Evolutionary conservation across 306 rosid genomes (phyloP).

Genomic region (Glycine latifolia): DNA sequence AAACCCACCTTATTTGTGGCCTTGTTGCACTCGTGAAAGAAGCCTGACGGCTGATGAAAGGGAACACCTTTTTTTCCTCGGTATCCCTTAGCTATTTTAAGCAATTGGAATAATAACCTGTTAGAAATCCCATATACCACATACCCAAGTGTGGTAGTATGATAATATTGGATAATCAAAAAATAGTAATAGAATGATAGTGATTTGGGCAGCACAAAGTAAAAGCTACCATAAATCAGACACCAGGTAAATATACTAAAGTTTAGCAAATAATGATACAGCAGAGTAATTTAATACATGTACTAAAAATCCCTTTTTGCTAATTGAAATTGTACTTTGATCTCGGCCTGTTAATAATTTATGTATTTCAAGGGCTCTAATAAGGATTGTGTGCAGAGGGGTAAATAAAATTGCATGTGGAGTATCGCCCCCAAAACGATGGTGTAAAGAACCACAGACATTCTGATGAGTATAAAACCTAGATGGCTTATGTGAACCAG

Average conservation of each 20-base stretch:
- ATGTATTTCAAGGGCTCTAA: slow-evolving; percentile 30
- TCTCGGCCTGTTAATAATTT: slow-evolving; percentile 25
- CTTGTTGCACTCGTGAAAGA: no score
- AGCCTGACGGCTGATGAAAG: no score
- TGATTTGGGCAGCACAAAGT: slow-evolving; percentile 27
- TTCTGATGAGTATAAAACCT: slow-evolving; percentile 46
- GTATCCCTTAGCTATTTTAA: no score
- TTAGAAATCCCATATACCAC: no score
- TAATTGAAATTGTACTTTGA: slow-evolving; percentile 13
- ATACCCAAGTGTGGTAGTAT: neutral
- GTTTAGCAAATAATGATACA: slow-evolving; percentile 43
- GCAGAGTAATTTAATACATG: slow-evolving; percentile 24
- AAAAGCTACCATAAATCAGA: slow-evolving; percentile 34
- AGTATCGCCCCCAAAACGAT: slow-evolving; percentile 38
- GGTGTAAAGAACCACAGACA: slow-evolving; percentile 15
- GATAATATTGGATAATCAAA: neutral
- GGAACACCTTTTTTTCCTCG: no score
- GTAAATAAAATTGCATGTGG: neutral
- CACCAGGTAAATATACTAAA: slow-evolving; percentile 4
- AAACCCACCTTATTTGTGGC: no score
- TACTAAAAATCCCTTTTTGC: no score
- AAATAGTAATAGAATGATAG: neutral
- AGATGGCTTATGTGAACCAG: slow-evolving; percentile 34
- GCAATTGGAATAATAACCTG: no score
- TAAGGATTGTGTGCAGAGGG: slow-evolving; percentile 8